Conservation (phyloP, 805 yeast genomes). For the Blastobotrys chiropterorum region DNA sequence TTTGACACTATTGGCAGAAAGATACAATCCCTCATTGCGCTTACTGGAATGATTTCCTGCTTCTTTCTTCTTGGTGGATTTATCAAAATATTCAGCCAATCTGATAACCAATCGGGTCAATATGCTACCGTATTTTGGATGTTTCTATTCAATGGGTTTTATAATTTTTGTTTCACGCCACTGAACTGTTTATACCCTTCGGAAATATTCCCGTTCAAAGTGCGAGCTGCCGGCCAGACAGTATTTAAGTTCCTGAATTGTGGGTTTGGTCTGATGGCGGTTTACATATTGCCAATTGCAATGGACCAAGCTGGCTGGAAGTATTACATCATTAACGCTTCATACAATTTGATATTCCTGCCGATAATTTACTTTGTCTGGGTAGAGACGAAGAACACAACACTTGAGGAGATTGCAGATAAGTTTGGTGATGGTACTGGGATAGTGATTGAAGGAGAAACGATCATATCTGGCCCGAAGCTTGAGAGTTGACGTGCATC, state of each 20-base stretch:
- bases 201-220: not conserved
- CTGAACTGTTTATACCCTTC: constrained; percentile 1
- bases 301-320: constrained; percentile 39
- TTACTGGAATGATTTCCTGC: not conserved
- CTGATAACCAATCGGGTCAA: not conserved
- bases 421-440: constrained; percentile 33
- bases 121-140: not conserved
- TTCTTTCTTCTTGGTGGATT: not conserved
- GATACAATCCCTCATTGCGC: not conserved
- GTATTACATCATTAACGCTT: constrained; percentile 40
- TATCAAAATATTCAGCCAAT: not conserved
- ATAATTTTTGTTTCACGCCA: not conserved
- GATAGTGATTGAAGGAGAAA: not conserved
- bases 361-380: constrained; percentile 31
- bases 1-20: not conserved
- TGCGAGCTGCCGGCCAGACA: not conserved
- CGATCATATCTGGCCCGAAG: not conserved
- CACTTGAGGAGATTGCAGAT: constrained; percentile 39
- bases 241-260: not conserved
- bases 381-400: constrained; percentile 39
- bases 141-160: not conserved
- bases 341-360: constrained; percentile 30
- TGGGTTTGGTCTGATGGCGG: constrained; percentile 20
- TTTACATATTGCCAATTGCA: constrained; percentile 35
- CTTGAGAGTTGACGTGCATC: too few relatives aligned